phyloP scores from a whole-genome alignment of 768 basidiomycete genomes.

The Auricularia sp. region DNA sequence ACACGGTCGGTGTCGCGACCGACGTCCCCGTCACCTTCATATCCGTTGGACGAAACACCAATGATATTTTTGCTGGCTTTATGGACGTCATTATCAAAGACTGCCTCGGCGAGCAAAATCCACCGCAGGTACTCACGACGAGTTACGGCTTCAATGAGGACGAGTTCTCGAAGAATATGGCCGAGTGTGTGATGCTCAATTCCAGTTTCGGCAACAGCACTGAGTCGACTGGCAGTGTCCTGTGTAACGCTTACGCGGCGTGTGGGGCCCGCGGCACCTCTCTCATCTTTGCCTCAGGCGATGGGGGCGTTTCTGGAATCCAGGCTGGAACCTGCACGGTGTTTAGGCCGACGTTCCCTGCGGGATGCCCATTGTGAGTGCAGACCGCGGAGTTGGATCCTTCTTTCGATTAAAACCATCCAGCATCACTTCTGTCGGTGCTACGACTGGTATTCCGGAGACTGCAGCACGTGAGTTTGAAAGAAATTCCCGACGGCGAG shows the following conservation, averaged over 20 bases:
- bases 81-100: constrained; percentile 10
- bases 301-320: constrained; percentile 10
- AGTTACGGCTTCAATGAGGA: constrained; percentile 7
- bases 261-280: constrained; percentile 14
- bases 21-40: constrained; percentile 6
- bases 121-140: constrained; percentile 11
- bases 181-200: constrained; percentile 1
- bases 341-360: constrained; percentile 12
- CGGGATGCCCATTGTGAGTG: constrained; percentile 10
- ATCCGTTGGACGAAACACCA: constrained; percentile 2
- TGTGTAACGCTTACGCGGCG: constrained; percentile 19
- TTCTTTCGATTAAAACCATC: not conserved
- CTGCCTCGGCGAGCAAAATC: constrained; percentile 6
- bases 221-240: not conserved
- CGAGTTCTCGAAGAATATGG: constrained; percentile 2
- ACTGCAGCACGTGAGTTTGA: not conserved
- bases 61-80: constrained; percentile 6
- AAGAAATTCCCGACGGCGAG: too few species aligned
- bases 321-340: constrained; percentile 7
- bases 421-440: not conserved
- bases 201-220: not conserved
- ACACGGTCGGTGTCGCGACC: constrained; percentile 4
- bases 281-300: constrained; percentile 12
- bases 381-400: not conserved
- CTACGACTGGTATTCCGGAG: not conserved